Evolutionary conservation across 78 protist genomes (phyloP).

Genomic region (Cavenderia fasciculata): DNA sequence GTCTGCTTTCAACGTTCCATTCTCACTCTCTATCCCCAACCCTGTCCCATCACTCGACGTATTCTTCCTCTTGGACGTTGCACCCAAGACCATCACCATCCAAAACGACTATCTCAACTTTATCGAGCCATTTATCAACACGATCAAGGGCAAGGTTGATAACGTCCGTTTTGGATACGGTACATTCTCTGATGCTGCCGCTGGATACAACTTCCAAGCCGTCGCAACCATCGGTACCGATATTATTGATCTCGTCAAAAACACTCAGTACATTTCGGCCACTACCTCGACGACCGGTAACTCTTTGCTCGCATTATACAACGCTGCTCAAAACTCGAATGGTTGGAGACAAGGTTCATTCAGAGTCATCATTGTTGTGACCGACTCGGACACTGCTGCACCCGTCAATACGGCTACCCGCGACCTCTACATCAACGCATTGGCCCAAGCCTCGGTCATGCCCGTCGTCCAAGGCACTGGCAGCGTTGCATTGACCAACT

Average conservation of each 20-base stretch:
- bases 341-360: conserved; percentile 23
- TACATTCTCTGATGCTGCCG: conserved; percentile 33
- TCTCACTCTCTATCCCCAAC: not conserved
- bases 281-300: not conserved
- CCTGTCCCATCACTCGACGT: conserved; percentile 18
- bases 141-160: not conserved
- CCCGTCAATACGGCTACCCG: not conserved
- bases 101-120: not conserved
- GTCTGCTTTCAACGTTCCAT: not conserved
- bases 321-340: not conserved
- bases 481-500: not conserved
- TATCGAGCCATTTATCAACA: not conserved
- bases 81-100: not conserved
- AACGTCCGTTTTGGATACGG: conserved; percentile 2
- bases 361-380: not conserved
- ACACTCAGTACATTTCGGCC: not conserved
- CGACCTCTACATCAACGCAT: not conserved
- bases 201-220: conserved; percentile 2
- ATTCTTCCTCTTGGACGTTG: conserved; percentile 5
- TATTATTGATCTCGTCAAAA: not conserved
- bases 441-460: not conserved
- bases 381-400: conserved; percentile 20
- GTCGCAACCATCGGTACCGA: not conserved
- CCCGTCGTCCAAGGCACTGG: conserved; percentile 6
- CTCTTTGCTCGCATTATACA: not conserved